These are phyloP conservation scores for Salix viminalis DNA, from an alignment of 345 rosid genomes.

Conservation along the genomic window DNA sequence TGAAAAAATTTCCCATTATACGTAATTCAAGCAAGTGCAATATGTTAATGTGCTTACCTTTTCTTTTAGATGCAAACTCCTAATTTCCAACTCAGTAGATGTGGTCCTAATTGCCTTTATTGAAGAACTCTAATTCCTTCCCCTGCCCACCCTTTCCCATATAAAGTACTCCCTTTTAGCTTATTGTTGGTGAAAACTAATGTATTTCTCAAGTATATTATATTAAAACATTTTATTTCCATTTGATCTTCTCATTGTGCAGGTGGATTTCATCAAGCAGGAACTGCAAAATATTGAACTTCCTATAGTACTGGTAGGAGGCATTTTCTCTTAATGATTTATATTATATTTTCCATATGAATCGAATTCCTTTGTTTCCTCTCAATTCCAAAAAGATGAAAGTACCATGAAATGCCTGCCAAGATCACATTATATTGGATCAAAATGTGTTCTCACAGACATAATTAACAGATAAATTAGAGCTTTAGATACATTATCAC, in stretches of 20 bases:
- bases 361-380: not conserved
- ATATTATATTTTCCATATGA: not conserved
- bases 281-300: slow-evolving; percentile 47
- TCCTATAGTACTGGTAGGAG: slow-evolving; percentile 65
- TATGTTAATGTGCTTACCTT: not conserved
- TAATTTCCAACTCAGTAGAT: not conserved
- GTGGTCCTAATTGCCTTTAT: not conserved
- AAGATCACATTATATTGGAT: not conserved
- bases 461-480: no score
- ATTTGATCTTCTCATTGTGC: slow-evolving; percentile 24
- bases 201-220: not conserved
- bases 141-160: not conserved
- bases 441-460: not conserved
- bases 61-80: not conserved
- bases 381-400: not conserved
- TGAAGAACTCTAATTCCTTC: not conserved
- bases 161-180: not conserved
- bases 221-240: not conserved
- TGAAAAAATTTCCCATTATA: no score
- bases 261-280: slow-evolving; percentile 64
- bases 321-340: slow-evolving; percentile 1
- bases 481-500: not conserved
- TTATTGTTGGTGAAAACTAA: not conserved
- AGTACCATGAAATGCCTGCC: not conserved
- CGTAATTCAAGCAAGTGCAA: no score